phyloP scores from a whole-genome alignment of 495 filamentous ascomycete genomes.

The Lasiosphaeriaceae sp. region DNA sequence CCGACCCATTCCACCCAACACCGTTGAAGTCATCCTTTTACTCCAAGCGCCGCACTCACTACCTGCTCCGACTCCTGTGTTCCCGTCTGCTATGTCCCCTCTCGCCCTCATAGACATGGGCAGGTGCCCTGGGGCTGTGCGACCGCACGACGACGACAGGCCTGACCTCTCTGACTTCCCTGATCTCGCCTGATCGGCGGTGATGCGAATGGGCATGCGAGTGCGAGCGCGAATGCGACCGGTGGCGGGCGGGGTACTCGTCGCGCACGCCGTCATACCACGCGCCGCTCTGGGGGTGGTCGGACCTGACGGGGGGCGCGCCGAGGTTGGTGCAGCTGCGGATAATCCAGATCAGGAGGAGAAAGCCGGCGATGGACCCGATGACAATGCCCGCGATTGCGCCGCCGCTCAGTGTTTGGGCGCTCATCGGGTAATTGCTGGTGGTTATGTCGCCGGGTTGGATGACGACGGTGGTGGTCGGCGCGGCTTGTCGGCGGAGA shows the following conservation, averaged over 20 bases:
- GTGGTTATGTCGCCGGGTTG: not conserved
- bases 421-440: constrained; percentile 7
- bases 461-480: constrained; percentile 9
- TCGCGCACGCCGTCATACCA: constrained; percentile 27
- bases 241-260: constrained; percentile 12
- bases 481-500: not conserved
- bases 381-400: constrained; percentile 60
- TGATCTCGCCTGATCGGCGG: not conserved
- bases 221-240: constrained; percentile 5
- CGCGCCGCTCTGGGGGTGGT: constrained; percentile 11
- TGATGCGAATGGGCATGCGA: not conserved
- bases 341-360: constrained; percentile 53
- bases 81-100: not conserved
- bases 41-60: not conserved
- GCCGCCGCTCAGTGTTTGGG: constrained; percentile 45
- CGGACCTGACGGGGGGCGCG: constrained; percentile 21
- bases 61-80: not conserved
- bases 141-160: constrained; percentile 11
- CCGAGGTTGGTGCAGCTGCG: constrained; percentile 37
- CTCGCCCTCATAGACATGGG: constrained; percentile 3
- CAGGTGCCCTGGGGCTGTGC: constrained; percentile 8
- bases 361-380: constrained; percentile 52
- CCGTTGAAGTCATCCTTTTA: too few species aligned
- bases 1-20: too few species aligned
- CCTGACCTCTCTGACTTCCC: constrained; percentile 9